Conservation (phyloP, 164 flowering plant genomes). For the Berberis vulgaris region DNA sequence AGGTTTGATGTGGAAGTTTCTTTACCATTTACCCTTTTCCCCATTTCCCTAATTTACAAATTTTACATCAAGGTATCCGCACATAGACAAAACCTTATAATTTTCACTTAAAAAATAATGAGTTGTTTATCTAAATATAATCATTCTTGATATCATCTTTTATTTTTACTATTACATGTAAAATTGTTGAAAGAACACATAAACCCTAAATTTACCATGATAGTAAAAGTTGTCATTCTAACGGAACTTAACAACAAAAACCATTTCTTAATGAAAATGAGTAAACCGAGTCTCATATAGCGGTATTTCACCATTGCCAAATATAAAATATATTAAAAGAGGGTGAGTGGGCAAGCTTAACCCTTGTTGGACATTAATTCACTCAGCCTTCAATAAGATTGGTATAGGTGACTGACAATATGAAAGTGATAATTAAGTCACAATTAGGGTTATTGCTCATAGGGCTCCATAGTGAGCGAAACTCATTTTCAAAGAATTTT, state of each 20-base stretch:
- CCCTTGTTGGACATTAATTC: neutral
- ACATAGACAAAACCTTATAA: too few relatives aligned
- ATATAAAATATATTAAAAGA: neutral
- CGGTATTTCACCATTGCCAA: neutral
- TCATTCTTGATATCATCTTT: too few relatives aligned
- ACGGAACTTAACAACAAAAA: neutral
- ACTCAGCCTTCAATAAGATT: neutral
- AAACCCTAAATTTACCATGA: too few relatives aligned
- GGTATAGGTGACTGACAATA: slow-evolving; percentile 5
- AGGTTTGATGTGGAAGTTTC: too few relatives aligned
- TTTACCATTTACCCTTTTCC: too few relatives aligned
- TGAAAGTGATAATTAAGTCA: slow-evolving; percentile 7
- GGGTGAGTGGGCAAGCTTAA: neutral
- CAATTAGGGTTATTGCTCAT: slow-evolving; percentile 1
- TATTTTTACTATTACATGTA: too few relatives aligned
- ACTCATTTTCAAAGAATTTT: neutral
- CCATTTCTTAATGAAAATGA: neutral
- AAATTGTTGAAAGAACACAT: too few relatives aligned
- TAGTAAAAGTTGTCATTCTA: neutral
- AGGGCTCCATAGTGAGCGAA: neutral
- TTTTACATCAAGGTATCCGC: too few relatives aligned
- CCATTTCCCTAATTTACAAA: too few relatives aligned
- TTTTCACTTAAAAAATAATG: too few relatives aligned
- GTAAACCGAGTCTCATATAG: neutral
- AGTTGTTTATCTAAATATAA: too few relatives aligned